phyloP scores from a whole-genome alignment of 257 asterid genomes.

The Capsicum pubescens region DNA sequence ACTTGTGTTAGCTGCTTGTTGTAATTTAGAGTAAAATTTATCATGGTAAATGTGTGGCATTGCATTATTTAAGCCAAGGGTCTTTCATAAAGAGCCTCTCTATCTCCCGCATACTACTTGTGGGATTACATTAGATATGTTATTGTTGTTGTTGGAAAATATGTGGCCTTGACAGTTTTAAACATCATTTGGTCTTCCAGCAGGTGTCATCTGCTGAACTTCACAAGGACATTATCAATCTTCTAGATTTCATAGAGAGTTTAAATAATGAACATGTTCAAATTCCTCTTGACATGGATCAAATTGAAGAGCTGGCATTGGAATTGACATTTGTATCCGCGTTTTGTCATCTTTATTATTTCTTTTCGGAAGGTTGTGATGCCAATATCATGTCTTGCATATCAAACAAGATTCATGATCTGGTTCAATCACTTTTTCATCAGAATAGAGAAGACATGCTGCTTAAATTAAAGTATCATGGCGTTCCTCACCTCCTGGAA shows the following conservation, averaged over 20 bases:
- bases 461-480: not conserved
- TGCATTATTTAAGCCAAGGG: too few species aligned
- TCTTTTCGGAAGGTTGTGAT: not conserved
- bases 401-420: not conserved
- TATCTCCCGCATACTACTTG: too few species aligned
- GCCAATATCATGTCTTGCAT: not conserved
- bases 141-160: too few species aligned
- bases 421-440: not conserved
- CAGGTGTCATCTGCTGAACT: not conserved
- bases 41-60: too few species aligned
- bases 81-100: too few species aligned
- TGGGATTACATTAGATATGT: too few species aligned
- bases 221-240: not conserved
- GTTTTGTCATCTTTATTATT: not conserved
- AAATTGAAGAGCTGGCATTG: not conserved
- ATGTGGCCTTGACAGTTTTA: too few species aligned
- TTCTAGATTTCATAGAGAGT: not conserved
- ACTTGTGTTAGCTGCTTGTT: too few species aligned
- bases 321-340: not conserved
- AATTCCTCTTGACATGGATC: not conserved
- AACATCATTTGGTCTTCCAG: not conserved
- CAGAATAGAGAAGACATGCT: not conserved
- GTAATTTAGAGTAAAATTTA: too few species aligned
- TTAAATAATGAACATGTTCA: not conserved
- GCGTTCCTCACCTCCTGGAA: not conserved